phyloP scores from a whole-genome alignment of 805 yeast species.

The Nakazawaea laoshanensis region DNA sequence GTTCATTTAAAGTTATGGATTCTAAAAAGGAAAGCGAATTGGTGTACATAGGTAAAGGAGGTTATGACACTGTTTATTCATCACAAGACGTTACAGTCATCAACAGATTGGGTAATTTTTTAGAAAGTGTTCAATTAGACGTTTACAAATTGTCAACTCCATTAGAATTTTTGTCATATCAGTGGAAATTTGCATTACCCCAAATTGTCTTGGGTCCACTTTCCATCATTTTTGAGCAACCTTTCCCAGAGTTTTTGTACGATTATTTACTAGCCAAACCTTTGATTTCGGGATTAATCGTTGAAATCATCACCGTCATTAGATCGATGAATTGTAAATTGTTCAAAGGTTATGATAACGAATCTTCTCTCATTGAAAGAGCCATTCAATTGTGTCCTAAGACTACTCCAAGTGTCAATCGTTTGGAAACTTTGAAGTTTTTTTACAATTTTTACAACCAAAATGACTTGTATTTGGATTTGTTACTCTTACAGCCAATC shows the following conservation, averaged over 20 bases:
- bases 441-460: conserved; percentile 59
- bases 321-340: conserved; percentile 72
- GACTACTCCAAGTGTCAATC: conserved; percentile 18
- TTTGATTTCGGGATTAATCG: conserved; percentile 67
- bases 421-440: conserved; percentile 43
- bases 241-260: conserved; percentile 48
- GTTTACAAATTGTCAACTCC: conserved; percentile 43
- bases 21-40: conserved; percentile 33
- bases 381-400: conserved; percentile 41
- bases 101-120: conserved; percentile 26
- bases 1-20: conserved; percentile 25
- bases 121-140: conserved; percentile 31
- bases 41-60: conserved; percentile 30
- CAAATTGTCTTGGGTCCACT: conserved; percentile 72
- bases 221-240: conserved; percentile 63
- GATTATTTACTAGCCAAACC: conserved; percentile 80
- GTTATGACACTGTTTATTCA: conserved; percentile 35
- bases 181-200: conserved; percentile 82
- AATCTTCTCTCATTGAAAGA: conserved; percentile 44
- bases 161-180: conserved; percentile 57
- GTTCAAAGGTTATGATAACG: conserved; percentile 63
- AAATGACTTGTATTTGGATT: conserved; percentile 58
- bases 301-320: conserved; percentile 65
- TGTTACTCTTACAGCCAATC: conserved; percentile 77
- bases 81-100: conserved; percentile 30